Conservation (phyloP, 2,329 filamentous ascomycete species). For the Ophiobolus disseminans region DNA sequence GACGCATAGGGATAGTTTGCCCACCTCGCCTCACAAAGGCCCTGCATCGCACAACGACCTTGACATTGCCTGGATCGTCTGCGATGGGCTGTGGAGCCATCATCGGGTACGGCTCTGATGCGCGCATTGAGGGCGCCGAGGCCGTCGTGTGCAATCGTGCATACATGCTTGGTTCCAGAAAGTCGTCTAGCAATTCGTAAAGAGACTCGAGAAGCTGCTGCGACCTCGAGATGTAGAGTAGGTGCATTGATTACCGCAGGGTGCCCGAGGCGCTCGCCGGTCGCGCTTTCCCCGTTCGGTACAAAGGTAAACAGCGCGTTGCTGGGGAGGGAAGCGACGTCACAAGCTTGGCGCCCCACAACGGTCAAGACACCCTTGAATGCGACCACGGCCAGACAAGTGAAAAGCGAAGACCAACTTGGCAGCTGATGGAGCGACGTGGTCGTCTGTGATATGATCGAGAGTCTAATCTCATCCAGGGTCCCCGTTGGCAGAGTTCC, state of each 20-base stretch:
- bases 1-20: neutral
- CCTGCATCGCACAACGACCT: slow-evolving; percentile 59
- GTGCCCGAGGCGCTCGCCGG: slow-evolving; percentile 10
- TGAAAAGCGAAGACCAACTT: slow-evolving; percentile 2
- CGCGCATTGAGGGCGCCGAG: slow-evolving; percentile 55
- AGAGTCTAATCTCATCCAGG: slow-evolving; percentile 1
- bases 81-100: slow-evolving; percentile 43
- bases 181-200: slow-evolving; percentile 31
- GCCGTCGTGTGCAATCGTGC: slow-evolving; percentile 45
- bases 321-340: slow-evolving; percentile 35
- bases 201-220: slow-evolving; percentile 31
- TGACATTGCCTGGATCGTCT: slow-evolving; percentile 57
- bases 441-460: slow-evolving; percentile 13
- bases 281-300: slow-evolving; percentile 31
- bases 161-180: slow-evolving; percentile 41
- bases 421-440: slow-evolving; percentile 19
- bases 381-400: slow-evolving; percentile 20
- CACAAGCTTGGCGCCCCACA: slow-evolving; percentile 33
- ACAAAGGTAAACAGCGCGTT: slow-evolving; percentile 42
- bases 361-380: slow-evolving; percentile 21
- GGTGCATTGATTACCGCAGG: slow-evolving; percentile 43
- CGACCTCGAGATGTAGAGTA: slow-evolving; percentile 38
- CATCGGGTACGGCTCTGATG: slow-evolving; percentile 43
- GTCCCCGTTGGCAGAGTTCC: slow-evolving; percentile 7
- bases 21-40: slow-evolving; percentile 57